A percentile compares a stretch with the other conserved stretches of the same genome.
Conservation (phyloP, 176 grass and related monocot species). For the Tuctoria greenei region DNA sequence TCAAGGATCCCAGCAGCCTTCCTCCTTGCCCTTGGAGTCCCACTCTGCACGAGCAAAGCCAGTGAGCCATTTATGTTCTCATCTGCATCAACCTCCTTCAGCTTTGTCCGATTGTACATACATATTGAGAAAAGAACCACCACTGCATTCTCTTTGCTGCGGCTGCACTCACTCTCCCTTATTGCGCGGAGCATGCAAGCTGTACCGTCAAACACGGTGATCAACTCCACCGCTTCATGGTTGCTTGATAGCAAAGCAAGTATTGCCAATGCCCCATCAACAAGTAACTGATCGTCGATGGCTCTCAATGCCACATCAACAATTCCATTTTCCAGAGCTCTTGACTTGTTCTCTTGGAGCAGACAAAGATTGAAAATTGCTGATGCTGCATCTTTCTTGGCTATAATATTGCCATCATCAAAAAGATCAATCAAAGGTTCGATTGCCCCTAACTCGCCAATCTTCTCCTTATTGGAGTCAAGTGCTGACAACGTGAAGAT, state of each 20-base stretch:
- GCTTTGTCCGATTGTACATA: slow-evolving; percentile 50
- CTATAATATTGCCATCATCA: slow-evolving; percentile 54
- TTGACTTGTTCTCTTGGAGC: slow-evolving; percentile 59
- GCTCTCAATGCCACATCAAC: slow-evolving; percentile 58
- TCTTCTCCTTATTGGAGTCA: slow-evolving; percentile 74
- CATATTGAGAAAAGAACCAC: slow-evolving; percentile 67
- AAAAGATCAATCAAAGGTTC: slow-evolving; percentile 74
- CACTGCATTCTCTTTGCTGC: slow-evolving; percentile 77
- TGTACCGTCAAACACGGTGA: slow-evolving; percentile 42
- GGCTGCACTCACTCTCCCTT: slow-evolving; percentile 54
- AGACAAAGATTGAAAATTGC: slow-evolving; percentile 80
- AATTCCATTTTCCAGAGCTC: slow-evolving; percentile 46
- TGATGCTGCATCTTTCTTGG: slow-evolving; percentile 73
- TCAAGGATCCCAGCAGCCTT: slow-evolving; percentile 66
- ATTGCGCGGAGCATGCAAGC: slow-evolving; percentile 51
- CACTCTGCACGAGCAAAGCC: slow-evolving; percentile 50
- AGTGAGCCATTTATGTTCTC: slow-evolving; percentile 57
- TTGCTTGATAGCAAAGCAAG: slow-evolving; percentile 61
- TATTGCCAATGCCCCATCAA: slow-evolving; percentile 67
- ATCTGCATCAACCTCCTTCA: slow-evolving; percentile 55
- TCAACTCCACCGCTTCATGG: slow-evolving; percentile 64
- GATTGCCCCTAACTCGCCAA: slow-evolving; percentile 58
- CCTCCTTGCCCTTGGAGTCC: slow-evolving; percentile 62
- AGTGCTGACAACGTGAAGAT: slow-evolving; percentile 82
- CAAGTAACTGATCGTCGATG: slow-evolving; percentile 49